A percentile compares a stretch with the other conserved stretches of the same genome.
phyloP scores from a whole-genome alignment of 805 yeast species.

The Candida ponderosae region DNA sequence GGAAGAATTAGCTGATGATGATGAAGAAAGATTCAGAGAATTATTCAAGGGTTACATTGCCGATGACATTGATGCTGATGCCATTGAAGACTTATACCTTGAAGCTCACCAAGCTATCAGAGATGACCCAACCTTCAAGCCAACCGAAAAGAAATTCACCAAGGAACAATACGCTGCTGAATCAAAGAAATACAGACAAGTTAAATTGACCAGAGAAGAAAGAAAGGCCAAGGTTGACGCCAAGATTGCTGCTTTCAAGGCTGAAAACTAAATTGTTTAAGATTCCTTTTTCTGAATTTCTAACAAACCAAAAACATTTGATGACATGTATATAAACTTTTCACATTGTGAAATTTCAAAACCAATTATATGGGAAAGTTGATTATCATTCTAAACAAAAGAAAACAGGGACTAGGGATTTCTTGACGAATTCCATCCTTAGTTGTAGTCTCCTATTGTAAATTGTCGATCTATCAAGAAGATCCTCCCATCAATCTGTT shows the following conservation, averaged over 20 bases:
- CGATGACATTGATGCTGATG: conserved; percentile 96
- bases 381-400: too few species aligned
- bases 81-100: conserved; percentile 89
- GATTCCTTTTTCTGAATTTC: conserved; percentile 29
- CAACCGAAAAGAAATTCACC: conserved; percentile 87
- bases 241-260: conserved; percentile 89
- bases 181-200: conserved; percentile 85
- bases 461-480: too few species aligned
- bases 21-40: conserved; percentile 97
- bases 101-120: conserved; percentile 95
- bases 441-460: too few species aligned
- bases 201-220: conserved; percentile 86
- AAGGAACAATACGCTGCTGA: conserved; percentile 97
- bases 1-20: conserved; percentile 99
- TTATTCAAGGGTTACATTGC: conserved; percentile 94
- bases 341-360: too few species aligned
- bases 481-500: too few species aligned
- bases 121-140: conserved; percentile 88
- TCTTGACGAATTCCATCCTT: too few species aligned
- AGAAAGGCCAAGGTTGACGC: conserved; percentile 83
- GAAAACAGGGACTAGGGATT: too few species aligned
- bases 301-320: conserved; percentile 32
- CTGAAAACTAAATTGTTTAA: conserved; percentile 16
- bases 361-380: too few species aligned
- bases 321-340: conserved; percentile 35